These are phyloP conservation scores for Cyclotella kingstonii DNA, from an alignment of 108 stramenopile species.

Conservation along the genomic window DNA sequence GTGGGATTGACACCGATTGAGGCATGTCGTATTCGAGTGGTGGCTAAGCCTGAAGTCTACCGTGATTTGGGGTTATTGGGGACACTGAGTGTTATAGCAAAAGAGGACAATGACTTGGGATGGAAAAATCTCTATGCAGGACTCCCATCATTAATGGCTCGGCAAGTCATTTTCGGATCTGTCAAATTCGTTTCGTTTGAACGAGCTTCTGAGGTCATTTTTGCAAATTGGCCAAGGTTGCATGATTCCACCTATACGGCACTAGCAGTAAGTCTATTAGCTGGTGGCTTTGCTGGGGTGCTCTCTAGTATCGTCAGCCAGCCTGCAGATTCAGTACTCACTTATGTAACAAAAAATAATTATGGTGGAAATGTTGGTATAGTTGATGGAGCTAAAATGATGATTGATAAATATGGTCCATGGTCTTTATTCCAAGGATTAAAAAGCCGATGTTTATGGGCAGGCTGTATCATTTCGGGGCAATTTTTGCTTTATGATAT, in stretches of 20 bases:
- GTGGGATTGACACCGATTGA: slow-evolving; percentile 86
- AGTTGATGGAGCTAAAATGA: slow-evolving; percentile 58
- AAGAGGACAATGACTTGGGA: slow-evolving; percentile 56
- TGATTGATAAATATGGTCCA: slow-evolving; percentile 73
- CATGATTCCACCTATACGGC: slow-evolving; percentile 66
- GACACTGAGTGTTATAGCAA: slow-evolving; percentile 62
- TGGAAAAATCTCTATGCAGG: slow-evolving; percentile 80
- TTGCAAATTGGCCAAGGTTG: slow-evolving; percentile 50
- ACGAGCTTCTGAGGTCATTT: slow-evolving; percentile 77
- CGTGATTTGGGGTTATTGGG: slow-evolving; percentile 59
- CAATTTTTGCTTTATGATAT: slow-evolving; percentile 95
- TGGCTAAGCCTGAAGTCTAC: slow-evolving; percentile 80
- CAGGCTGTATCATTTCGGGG: slow-evolving; percentile 85
- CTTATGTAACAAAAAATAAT: slow-evolving; percentile 70
- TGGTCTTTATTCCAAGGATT: slow-evolving; percentile 82
- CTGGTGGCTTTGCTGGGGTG: slow-evolving; percentile 85
- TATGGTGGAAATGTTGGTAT: slow-evolving; percentile 47
- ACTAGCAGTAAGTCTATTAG: slow-evolving; percentile 77
- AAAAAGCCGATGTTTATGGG: slow-evolving; percentile 90
- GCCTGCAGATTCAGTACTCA: slow-evolving; percentile 86
- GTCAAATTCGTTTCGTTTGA: slow-evolving; percentile 95
- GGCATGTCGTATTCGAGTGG: slow-evolving; percentile 85
- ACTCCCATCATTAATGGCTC: slow-evolving; percentile 86
- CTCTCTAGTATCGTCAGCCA: slow-evolving; percentile 86
- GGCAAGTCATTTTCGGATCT: slow-evolving; percentile 91